Evolutionary conservation across 2,329 filamentous ascomycete genomes (phyloP).

Genomic region (Fusarium citri): DNA sequence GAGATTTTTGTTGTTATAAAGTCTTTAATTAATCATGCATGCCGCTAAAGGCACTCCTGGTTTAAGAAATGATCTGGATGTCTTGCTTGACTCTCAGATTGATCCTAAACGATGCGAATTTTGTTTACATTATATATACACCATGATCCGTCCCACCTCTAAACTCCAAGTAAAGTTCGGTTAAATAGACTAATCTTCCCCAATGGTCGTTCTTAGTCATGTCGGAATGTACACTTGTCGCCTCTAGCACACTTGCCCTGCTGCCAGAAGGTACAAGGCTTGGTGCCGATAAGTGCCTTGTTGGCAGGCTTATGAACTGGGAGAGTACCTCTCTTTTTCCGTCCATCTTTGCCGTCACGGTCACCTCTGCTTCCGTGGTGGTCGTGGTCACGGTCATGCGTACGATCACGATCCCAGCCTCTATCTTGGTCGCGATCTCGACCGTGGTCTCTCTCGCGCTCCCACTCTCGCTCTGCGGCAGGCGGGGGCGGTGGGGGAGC

Average conservation of each 20-base stretch:
- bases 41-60: constrained; percentile 2
- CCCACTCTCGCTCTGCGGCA: constrained; percentile 51
- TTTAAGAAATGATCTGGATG: constrained; percentile 11
- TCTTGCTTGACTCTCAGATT: neutral
- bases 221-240: constrained; percentile 78
- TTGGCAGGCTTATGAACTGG: constrained; percentile 61
- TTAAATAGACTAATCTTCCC: constrained; percentile 12
- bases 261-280: constrained; percentile 76
- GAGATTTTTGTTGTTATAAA: constrained; percentile 8
- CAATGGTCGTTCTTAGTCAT: constrained; percentile 59
- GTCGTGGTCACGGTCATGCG: constrained; percentile 48
- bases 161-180: constrained; percentile 23
- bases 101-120: constrained; percentile 21
- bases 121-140: constrained; percentile 46
- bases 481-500: constrained; percentile 38
- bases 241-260: constrained; percentile 79
- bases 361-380: constrained; percentile 49
- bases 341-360: constrained; percentile 52
- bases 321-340: constrained; percentile 56
- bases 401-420: constrained; percentile 45
- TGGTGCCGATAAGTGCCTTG: constrained; percentile 71
- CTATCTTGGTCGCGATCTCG: constrained; percentile 50
- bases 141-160: constrained; percentile 14
- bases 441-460: constrained; percentile 27
- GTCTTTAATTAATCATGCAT: constrained; percentile 17